Base-by-base conservation (phyloP, 179 eudicot genomes). In the Heliamphora pulchella region DNA sequence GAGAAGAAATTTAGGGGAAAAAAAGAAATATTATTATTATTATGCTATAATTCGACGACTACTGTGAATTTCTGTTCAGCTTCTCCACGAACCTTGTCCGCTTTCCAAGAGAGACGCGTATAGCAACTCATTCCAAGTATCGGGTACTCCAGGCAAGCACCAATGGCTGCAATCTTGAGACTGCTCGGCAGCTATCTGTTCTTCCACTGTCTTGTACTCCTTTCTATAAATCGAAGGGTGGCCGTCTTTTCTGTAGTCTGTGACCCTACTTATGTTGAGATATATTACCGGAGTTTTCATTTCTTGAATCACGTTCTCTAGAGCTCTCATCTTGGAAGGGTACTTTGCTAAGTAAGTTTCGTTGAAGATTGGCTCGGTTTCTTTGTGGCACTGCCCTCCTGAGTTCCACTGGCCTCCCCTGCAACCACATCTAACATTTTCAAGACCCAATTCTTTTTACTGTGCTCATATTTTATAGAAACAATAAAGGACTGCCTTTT, bases 131-230 rank as follows among this genome's bases (percentile, higher is more conserved):
- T 95, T 95, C 98, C 98, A 95, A 5, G 91, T 85, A 67, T 95
- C 98, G 0, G 98, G 98, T 57, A 95, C 93, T 39, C 98, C 98
- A 0, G 98, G 98, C 81, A 95, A 84, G 87, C 98, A 95, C 98
- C 98, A 95, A 79, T 95, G 98, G 73, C 98, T 93, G 87, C 98
- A 95, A 83, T 95, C 98, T 81, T 95, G 97, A 14, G 88, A 84
- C n/a, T 77, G 86, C 79, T 83, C 88, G 0, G 91, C 91, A 31
- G 85, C 85, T 2, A 50, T 63, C 78, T 86, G 82, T 75, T 90
- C 92, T 74, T 83, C 73, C 1, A 72, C 85, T 6, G 89, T 80
- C 63, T 67, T 77, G 68, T 89, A 88, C 39, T 82, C 78, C 81
- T 83, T 88, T 72, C 98, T 83, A 85, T 89, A 95, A 77, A 93